Conservation (phyloP, 2,329 filamentous ascomycete genomes). For the Cercospora sp. region DNA sequence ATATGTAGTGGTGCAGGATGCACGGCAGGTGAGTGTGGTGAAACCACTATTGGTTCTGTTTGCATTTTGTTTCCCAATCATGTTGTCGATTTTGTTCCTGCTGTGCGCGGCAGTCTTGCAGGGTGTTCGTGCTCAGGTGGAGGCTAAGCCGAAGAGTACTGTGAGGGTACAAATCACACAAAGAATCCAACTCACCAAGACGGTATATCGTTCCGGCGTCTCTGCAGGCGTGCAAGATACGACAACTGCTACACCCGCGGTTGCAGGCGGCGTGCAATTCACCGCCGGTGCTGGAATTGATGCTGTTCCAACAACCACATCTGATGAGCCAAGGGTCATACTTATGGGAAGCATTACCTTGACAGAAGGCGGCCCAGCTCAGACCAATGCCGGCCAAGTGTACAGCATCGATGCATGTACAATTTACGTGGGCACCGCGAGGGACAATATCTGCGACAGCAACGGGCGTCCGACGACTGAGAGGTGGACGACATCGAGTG, state of each 20-base stretch:
- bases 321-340: not conserved
- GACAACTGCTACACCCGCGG: not conserved
- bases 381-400: not conserved
- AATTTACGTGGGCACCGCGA: not conserved
- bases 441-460: not conserved
- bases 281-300: not conserved
- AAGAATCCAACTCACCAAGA: not conserved
- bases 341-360: not conserved
- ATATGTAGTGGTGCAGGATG: slow-evolving; percentile 1
- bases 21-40: not conserved
- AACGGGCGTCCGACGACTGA: not conserved
- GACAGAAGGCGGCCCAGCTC: not conserved
- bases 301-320: not conserved
- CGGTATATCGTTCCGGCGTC: not conserved
- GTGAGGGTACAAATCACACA: not conserved
- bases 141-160: not conserved
- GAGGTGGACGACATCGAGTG: not conserved
- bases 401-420: slow-evolving; percentile 1
- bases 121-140: not conserved
- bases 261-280: not conserved
- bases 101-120: not conserved
- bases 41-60: not conserved
- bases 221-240: not conserved
- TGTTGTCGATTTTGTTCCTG: not conserved
- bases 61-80: not conserved